Base-by-base conservation (phyloP, 768 basidiomycete species). In the Trametes meyenii region DNA sequence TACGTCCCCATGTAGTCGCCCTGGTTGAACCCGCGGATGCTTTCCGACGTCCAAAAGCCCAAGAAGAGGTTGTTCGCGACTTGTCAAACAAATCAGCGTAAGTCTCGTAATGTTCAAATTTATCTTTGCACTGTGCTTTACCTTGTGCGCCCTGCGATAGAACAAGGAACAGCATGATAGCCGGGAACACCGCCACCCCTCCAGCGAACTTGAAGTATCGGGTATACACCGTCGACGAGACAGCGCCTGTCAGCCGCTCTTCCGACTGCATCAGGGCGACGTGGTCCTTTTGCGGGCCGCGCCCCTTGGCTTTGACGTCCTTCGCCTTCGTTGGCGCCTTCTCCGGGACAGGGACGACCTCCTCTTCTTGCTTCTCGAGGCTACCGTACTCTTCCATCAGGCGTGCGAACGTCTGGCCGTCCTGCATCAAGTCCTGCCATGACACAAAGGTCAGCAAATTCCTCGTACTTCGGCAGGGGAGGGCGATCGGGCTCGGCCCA, bases 31-130 rank as follows among this genome's bases (percentile, higher is more conserved):
- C 83, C 81, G 5, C 66, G 60, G 17, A 91, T 81, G n/a, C 75
- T 81, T 17, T 76, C 60, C 0, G 78, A 77, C 0, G 86, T 85
- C 90, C 90, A 93, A 65, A 86, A 90, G 0, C 89, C 89, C 19
- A 93, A 79, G 75, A 88, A 85, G 4, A 93, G 70, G 35, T 81
- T 86, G 64, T 83, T 86, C 0, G 80, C 83, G 35, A 91, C 88
- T 69, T n/a, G 50, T 26, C 81, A 48, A 8, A 48, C 42, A 49
- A 23, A 38, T 33, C 48, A 53, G 11, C 7, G 14, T 43, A 2
- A 46, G 21, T 13, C 14, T 40, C 17, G 26, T 45, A 43, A 19
- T 44, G 13, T 23, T 14, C 19, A 60, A 11, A 16, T 24, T 35
- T 11, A 3, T n/a, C n/a, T n/a, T n/a, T n/a, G n/a, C 16, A 14